Evolutionary conservation across 176 grass and related monocot species (phyloP), one percentile per base, ranked within the genome.

Genomic region (Rhynchospora tenuis): DNA sequence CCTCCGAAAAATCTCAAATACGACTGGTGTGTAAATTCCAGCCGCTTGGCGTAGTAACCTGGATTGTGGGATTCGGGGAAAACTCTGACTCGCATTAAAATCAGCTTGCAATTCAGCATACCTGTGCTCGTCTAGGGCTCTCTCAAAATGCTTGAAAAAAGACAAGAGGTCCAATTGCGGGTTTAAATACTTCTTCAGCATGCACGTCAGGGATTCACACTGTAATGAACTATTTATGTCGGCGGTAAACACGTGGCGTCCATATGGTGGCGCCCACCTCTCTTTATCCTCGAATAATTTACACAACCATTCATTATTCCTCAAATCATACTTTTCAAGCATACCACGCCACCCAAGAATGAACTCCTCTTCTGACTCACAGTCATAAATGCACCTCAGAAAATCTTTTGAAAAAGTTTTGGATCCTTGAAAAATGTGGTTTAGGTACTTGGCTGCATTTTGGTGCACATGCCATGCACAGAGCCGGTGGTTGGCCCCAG

Each of bases 31-130:
- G 72, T 97, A 97, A 73, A 92, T 84, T 74, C 84, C 91, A 61
- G 94, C 91, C 73, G 90, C 94, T 79, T 97, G 91, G 76, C 83
- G 91, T 57, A 94, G 85, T 87, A 97, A 90, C 82, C 91, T 97
- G 1, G 90, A 97, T n/a, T 90, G 91, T 58, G 94, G 94, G 57
- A 92, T 90, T 92, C 94, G 92, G 9, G 94, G 94, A 78, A 94
- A 89, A 68, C 91, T 94, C 85, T 97, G 94, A 88, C 91, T 94
- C 75, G 94, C 91, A 89, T 90, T 85, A 85, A 97, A 94, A 83
- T 97, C 94, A 33, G 91, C 91, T 94, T 97, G 94, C 82, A 97
- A 87, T 86, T 97, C 90, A 65, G 91, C 90, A 71, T 97, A 94
- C 5, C 90, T 89, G 84, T 92, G 84, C 70, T 97, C 90, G 47